A percentile compares a stretch with the other conserved stretches of the same genome.
These are phyloP conservation scores for Nannochloris sp. DNA, from an alignment of 139 green algal genomes.

Conservation along the genomic window DNA sequence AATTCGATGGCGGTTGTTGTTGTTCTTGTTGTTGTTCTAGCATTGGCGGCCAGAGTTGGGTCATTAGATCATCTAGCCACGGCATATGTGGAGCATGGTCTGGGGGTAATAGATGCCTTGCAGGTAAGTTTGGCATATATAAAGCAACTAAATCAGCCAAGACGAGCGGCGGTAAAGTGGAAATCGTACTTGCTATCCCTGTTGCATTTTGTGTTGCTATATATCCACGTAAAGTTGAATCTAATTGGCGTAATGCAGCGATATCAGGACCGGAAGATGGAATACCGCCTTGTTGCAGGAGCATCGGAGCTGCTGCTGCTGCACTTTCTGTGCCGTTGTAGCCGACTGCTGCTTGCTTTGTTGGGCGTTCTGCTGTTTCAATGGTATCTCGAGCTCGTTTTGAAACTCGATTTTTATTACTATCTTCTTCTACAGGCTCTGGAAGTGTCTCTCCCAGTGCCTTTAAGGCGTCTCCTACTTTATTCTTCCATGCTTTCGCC, in stretches of 20 bases:
- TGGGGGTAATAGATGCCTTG: not conserved
- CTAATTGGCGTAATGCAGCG: too few species aligned
- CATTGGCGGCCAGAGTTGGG: conserved; percentile 2
- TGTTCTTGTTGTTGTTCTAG: not conserved
- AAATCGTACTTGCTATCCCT: conserved; percentile 23
- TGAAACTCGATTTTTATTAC: too few species aligned
- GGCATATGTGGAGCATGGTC: conserved; percentile 7
- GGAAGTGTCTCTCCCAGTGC: conserved; percentile 44
- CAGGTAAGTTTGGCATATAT: conserved; percentile 33
- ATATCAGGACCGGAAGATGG: too few species aligned
- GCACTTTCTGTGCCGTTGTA: too few species aligned
- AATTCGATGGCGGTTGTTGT: not conserved
- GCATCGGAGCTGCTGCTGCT: too few species aligned
- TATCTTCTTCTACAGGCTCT: too few species aligned
- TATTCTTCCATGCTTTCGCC: conserved; percentile 28
- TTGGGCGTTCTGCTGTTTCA: too few species aligned
- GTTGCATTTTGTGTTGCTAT: conserved; percentile 9
- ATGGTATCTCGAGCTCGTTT: too few species aligned
- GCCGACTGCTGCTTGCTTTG: too few species aligned
- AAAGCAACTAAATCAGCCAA: conserved; percentile 44
- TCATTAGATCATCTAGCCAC: conserved; percentile 18
- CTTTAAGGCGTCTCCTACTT: conserved; percentile 35
- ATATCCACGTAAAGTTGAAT: too few species aligned
- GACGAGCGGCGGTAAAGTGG: conserved; percentile 20
- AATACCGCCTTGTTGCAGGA: too few species aligned